These are phyloP conservation scores for Cystobasidium pallidum DNA, from an alignment of 1,284 basidiomycete genomes.

Conservation along the genomic window DNA sequence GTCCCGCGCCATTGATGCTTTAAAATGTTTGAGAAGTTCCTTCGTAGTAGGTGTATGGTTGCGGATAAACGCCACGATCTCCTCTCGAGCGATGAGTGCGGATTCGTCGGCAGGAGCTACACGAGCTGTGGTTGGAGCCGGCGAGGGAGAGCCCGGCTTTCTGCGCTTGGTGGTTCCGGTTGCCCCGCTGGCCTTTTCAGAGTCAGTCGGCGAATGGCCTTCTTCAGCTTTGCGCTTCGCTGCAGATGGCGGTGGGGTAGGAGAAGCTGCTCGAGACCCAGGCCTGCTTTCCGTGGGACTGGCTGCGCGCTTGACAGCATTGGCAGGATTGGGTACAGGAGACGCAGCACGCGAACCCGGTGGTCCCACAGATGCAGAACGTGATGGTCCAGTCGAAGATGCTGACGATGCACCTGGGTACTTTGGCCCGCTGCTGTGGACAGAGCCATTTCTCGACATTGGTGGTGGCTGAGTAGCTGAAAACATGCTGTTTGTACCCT, in stretches of 20 bases:
- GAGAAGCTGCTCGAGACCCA: slow-evolving; percentile 40
- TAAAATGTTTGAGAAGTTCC: slow-evolving; percentile 43
- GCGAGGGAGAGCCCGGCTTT: slow-evolving; percentile 42
- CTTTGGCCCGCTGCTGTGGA: slow-evolving; percentile 22
- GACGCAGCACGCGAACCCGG: slow-evolving; percentile 40
- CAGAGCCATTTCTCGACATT: slow-evolving; percentile 24
- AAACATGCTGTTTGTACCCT: slow-evolving; percentile 10
- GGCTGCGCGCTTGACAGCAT: slow-evolving; percentile 29
- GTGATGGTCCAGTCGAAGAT: slow-evolving; percentile 17
- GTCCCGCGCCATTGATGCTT: slow-evolving; percentile 33
- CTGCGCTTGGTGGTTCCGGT: slow-evolving; percentile 22
- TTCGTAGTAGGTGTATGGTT: slow-evolving; percentile 32
- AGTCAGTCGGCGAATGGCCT: slow-evolving; percentile 25
- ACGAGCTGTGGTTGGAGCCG: slow-evolving; percentile 5
- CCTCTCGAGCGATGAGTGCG: slow-evolving; percentile 34
- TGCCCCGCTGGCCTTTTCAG: slow-evolving; percentile 3
- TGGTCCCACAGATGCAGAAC: slow-evolving; percentile 24
- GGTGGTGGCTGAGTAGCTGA: slow-evolving; percentile 28
- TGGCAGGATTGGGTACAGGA: slow-evolving; percentile 7
- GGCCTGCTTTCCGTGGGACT: slow-evolving; percentile 25
- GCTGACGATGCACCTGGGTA: slow-evolving; percentile 36
- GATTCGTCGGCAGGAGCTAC: slow-evolving; percentile 38
- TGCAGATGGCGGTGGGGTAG: slow-evolving; percentile 36
- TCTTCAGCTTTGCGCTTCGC: slow-evolving; percentile 44
- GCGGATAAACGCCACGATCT: slow-evolving; percentile 37